Evolutionary conservation across 192 early-diverging fungal genomes (phyloP).

Genomic region (Podila minutissima): DNA sequence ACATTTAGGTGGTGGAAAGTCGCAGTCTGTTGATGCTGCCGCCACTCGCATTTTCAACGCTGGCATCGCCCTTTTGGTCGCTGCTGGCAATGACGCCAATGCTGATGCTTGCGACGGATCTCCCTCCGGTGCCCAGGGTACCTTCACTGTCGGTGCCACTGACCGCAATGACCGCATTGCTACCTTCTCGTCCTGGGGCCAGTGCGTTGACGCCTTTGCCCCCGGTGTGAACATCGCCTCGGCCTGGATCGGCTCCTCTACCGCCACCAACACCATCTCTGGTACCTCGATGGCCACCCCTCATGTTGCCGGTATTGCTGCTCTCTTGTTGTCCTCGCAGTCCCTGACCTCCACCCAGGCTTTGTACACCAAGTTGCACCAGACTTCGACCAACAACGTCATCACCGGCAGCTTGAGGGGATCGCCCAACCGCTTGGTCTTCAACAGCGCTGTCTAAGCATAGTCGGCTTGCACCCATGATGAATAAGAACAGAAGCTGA

Average conservation of each 20-base stretch:
- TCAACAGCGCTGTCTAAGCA: too few relatives aligned
- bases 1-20: too few relatives aligned
- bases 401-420: constrained; percentile 7
- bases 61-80: too few relatives aligned
- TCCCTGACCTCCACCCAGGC: constrained; percentile 7
- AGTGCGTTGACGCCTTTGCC: constrained; percentile 60
- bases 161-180: constrained; percentile 66
- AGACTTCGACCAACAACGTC: constrained; percentile 56
- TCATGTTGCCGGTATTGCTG: constrained; percentile 83
- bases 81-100: too few relatives aligned
- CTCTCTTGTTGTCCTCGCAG: constrained; percentile 54
- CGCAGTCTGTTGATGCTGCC: too few relatives aligned
- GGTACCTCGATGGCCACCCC: constrained; percentile 93
- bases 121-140: constrained; percentile 52
- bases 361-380: constrained; percentile 60
- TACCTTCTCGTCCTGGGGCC: constrained; percentile 72
- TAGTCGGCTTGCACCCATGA: too few relatives aligned
- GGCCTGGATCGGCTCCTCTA: constrained; percentile 64
- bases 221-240: constrained; percentile 12
- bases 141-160: constrained; percentile 58
- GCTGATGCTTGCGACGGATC: neutral
- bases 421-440: too few relatives aligned
- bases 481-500: too few relatives aligned
- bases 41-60: too few relatives aligned
- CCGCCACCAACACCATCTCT: constrained; percentile 85